Conservation (phyloP, 306 rosid genomes). For the Medicago truncatula region MtrunA17r5.0-ANR NC_053043.1:32063001-32063500, state of each 20-base stretch:
- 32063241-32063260: slow-evolving; percentile 81
- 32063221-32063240: slow-evolving; percentile 89
- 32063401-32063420: too few relatives aligned
- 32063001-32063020: slow-evolving; percentile 82
- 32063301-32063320: background rate
- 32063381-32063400: too few relatives aligned
- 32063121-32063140: background rate
- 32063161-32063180: slow-evolving; percentile 92
- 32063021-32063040: slow-evolving; percentile 82
- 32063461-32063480: too few relatives aligned
- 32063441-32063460: too few relatives aligned
- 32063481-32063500: too few relatives aligned
- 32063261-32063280: slow-evolving; percentile 54
- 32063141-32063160: slow-evolving; percentile 33
- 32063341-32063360: too few relatives aligned
- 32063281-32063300: background rate
- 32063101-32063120: slow-evolving; percentile 2
- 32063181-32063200: slow-evolving; percentile 94
- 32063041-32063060: slow-evolving; percentile 55
- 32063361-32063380: too few relatives aligned
- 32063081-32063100: background rate
- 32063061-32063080: too few relatives aligned
- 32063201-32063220: slow-evolving; percentile 96
- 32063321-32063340: too few relatives aligned
- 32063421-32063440: too few relatives aligned